phyloP scores from a whole-genome alignment of 306 rosid species.

The Begonia loranthoides region DNA sequence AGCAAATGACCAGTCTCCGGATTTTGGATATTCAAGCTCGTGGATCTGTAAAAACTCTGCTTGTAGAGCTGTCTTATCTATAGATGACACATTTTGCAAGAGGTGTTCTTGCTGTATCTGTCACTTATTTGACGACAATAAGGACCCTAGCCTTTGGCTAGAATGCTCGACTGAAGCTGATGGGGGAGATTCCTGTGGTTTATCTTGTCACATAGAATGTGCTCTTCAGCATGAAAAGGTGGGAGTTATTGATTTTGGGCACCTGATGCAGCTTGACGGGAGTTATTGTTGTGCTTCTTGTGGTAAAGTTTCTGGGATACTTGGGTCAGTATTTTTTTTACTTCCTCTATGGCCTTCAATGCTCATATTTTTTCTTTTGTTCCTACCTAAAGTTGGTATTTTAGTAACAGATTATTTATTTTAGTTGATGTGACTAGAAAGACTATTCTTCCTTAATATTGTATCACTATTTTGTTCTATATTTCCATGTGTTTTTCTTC shows the following conservation, averaged over 20 bases:
- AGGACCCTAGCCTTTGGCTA: conserved; percentile 99
- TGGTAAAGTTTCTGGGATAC: conserved; percentile 95
- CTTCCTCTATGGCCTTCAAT: conserved; percentile 2
- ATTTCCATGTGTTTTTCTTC: conserved; percentile 1
- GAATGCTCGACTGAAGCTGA: conserved; percentile 78
- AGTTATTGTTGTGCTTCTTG: conserved; percentile 98
- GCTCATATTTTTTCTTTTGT: conserved; percentile 3
- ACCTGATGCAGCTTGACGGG: conserved; percentile 95
- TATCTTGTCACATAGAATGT: conserved; percentile 96
- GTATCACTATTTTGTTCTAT: background rate
- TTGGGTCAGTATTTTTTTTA: conserved; percentile 57
- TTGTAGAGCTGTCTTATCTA: conserved; percentile 83
- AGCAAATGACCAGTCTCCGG: conserved; percentile 47
- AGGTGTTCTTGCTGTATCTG: conserved; percentile 99
- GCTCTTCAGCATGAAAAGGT: conserved; percentile 85
- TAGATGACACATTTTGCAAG: conserved; percentile 86
- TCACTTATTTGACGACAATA: conserved; percentile 90
- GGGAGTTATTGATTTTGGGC: conserved; percentile 97
- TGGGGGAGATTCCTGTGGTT: conserved; percentile 75
- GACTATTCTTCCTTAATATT: background rate
- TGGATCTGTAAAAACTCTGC: conserved; percentile 98
- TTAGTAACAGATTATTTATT: background rate
- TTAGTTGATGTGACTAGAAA: background rate
- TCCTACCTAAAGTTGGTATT: background rate
- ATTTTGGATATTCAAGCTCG: conserved; percentile 53